phyloP scores from a whole-genome alignment of 1,284 basidiomycete genomes.

The Melampsora larici-populina region DNA sequence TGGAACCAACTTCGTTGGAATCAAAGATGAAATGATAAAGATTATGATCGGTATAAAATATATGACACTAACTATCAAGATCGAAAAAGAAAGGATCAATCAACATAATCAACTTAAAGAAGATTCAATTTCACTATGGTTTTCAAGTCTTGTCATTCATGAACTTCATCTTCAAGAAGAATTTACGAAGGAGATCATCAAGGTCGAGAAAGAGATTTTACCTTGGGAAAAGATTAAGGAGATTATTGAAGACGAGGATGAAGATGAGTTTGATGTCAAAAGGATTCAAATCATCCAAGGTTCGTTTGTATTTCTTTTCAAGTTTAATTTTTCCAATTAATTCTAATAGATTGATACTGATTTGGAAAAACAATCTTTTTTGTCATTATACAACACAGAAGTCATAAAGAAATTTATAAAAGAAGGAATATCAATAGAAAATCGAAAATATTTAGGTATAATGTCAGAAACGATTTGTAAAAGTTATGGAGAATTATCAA shows the following conservation, averaged over 20 bases:
- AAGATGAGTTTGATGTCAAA: neutral
- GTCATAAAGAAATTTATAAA: neutral
- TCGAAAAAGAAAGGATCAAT: too few species aligned
- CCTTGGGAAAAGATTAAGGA: neutral
- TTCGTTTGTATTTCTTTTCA: neutral
- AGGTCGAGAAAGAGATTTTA: neutral
- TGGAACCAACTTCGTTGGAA: neutral
- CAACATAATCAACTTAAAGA: too few species aligned
- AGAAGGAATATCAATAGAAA: neutral
- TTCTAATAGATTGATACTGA: neutral
- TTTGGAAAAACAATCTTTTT: neutral
- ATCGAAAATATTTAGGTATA: neutral
- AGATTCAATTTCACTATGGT: neutral
- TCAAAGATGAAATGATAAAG: neutral
- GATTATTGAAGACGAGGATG: neutral
- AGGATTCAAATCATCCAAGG: neutral
- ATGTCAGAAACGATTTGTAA: neutral
- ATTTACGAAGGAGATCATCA: neutral
- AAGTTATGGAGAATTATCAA: neutral
- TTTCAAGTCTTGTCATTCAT: neutral
- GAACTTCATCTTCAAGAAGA: neutral
- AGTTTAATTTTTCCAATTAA: neutral
- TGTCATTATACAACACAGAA: neutral
- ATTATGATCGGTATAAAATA: neutral
- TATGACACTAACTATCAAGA: neutral